These are phyloP conservation scores for Saccharomycopsis fibuligera DNA, from an alignment of 805 yeast species.

Conservation along the genomic window DNA sequence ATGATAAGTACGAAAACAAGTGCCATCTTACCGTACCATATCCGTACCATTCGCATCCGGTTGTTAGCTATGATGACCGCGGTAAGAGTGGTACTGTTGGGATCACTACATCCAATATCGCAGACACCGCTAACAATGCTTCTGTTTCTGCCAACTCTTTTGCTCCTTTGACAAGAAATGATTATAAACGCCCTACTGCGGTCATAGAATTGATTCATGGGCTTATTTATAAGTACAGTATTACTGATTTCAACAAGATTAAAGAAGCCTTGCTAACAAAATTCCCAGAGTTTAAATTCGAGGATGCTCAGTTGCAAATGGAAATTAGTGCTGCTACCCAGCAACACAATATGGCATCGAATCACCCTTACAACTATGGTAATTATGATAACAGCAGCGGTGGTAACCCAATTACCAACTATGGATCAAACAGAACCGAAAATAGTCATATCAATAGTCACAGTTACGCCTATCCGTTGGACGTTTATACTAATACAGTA, in stretches of 20 bases:
- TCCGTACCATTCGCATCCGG: slow-evolving; percentile 17
- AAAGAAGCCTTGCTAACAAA: neutral
- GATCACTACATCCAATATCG: neutral
- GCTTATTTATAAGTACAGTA: slow-evolving; percentile 3
- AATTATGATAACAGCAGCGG: no score
- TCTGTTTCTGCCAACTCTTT: no score
- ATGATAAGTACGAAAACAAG: slow-evolving; percentile 3
- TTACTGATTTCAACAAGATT: slow-evolving; percentile 3
- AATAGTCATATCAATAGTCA: no score
- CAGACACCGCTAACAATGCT: no score
- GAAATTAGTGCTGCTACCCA: no score
- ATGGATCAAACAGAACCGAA: no score
- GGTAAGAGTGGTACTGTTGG: neutral
- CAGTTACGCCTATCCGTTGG: no score
- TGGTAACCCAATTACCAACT: no score
- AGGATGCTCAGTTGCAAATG: neutral
- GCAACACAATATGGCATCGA: no score
- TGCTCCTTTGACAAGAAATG: no score
- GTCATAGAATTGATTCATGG: slow-evolving; percentile 7
- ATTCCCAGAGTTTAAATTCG: slow-evolving; percentile 9
- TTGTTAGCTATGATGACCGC: neutral
- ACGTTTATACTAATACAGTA: no score
- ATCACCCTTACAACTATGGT: no score
- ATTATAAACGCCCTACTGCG: neutral
- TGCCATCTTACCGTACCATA: slow-evolving; percentile 13